Evolutionary conservation across 2,329 filamentous ascomycete genomes (phyloP).

Genomic region (Lasiodiplodia theobromae): DNA sequence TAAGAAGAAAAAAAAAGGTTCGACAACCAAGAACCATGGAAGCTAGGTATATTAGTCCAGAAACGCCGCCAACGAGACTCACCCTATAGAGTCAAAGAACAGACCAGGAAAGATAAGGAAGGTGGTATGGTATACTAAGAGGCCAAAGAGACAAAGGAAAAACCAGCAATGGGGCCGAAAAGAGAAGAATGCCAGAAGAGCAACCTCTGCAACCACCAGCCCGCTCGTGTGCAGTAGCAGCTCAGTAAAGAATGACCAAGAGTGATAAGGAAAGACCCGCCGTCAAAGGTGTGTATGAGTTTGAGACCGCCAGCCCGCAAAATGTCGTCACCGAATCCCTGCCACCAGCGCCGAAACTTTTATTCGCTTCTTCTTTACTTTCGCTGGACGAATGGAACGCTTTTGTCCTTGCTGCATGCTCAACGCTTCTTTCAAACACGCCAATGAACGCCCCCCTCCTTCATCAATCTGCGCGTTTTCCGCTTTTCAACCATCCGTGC

Average conservation of each 20-base stretch:
- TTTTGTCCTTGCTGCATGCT: background rate
- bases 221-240: background rate
- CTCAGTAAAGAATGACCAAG: slow-evolving; percentile 11
- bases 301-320: slow-evolving; percentile 1
- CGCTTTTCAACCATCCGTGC: background rate
- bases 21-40: background rate
- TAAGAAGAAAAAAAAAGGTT: background rate
- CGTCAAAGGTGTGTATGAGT: background rate
- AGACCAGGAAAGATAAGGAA: background rate
- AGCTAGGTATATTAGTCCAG: slow-evolving; percentile 19
- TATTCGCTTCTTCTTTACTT: background rate
- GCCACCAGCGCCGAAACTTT: slow-evolving; percentile 13
- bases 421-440: background rate
- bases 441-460: background rate
- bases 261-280: background rate
- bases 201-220: slow-evolving; percentile 9
- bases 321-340: background rate
- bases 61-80: slow-evolving; percentile 2
- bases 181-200: background rate
- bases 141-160: background rate
- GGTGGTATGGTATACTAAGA: slow-evolving; percentile 20
- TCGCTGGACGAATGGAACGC: background rate
- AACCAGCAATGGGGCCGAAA: background rate
- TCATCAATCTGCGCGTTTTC: background rate
- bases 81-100: background rate